Evolutionary conservation across 306 rosid species (phyloP), one percentile per base, ranked within the genome.

Genomic region (Betula pendula): DNA sequence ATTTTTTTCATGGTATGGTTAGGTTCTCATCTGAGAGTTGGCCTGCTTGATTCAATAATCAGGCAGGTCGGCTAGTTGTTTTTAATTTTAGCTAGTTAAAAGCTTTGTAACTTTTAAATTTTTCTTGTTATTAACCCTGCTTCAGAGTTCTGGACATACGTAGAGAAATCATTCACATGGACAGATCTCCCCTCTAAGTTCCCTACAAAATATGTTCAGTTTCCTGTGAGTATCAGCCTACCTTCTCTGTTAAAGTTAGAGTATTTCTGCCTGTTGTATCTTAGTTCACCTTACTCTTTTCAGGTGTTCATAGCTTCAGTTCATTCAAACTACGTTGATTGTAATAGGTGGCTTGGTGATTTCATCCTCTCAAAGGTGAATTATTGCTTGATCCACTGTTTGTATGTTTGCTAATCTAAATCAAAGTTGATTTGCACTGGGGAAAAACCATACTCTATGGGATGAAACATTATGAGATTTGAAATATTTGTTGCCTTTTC

Each of bases 331-430:
- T 95, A 95, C 40, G 99, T 95, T 48, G 99, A 95, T 93, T 95
- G 99, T 79, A 95, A 77, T 86, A 90, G 99, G 81, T 95, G 99
- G 99, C 92, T 95, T 20, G 99, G 99, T 52, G 99, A 95, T 80
- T 92, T 90, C 80, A 81, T 95, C 56, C 97, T 95, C 71, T 95
- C 99, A 58, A 95, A 95, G 97, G 99, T 95, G 84, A 90, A 83
- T 60, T 31, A 13, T 73, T 67, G 27, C 77, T 75, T 70, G 43
- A 77, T 53, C 70, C 83, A 44, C 65, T 20, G 62, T 76, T 68
- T 51, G 22, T 38, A 62, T 68, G 73, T 70, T 50, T 40, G 45
- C 38, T 13, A 33, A 40, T n/a, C 12, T 44, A 79, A 45, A 47
- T 25, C 12, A 48, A 70, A 72, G 66, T 38, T n/a, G 50, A 22